Percentiles rank a stretch among this genome's conserved stretches.
Conservation (phyloP, 148 eudicot species). For the Limonium bicolor region DNA sequence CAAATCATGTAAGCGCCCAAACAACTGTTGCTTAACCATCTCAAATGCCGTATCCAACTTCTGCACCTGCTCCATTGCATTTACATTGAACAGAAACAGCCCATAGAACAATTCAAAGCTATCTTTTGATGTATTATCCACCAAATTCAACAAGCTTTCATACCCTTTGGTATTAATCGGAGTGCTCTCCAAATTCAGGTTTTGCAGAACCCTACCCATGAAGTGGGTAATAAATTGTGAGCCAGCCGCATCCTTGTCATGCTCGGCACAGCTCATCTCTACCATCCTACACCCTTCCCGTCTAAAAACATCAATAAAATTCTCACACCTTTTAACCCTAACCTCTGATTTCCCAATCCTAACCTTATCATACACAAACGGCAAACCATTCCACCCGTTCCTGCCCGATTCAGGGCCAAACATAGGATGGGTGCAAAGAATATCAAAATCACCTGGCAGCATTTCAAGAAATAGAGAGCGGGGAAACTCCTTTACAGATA, state of each 20-base stretch:
- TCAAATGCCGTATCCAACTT: constrained; percentile 61
- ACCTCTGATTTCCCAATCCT: constrained; percentile 32
- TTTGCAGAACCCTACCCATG: constrained; percentile 59
- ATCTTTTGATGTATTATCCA: constrained; percentile 61
- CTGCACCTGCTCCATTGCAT: constrained; percentile 68
- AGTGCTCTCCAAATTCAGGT: constrained; percentile 33
- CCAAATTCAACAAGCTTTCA: constrained; percentile 68
- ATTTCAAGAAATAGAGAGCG: constrained; percentile 14
- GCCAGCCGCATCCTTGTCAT: constrained; percentile 55
- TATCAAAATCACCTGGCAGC: constrained; percentile 51
- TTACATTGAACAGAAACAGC: constrained; percentile 64
- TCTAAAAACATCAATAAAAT: constrained; percentile 31
- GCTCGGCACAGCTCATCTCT: constrained; percentile 68
- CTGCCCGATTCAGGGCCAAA: constrained; percentile 79
- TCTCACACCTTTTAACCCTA: constrained; percentile 28
- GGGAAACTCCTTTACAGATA: constrained; percentile 49
- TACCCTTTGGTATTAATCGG: constrained; percentile 79
- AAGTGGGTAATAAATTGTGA: constrained; percentile 77
- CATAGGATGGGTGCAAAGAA: constrained; percentile 84
- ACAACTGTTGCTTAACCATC: constrained; percentile 50
- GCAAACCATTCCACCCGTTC: constrained; percentile 40
- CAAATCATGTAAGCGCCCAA: constrained; percentile 48
- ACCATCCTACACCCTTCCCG: constrained; percentile 60
- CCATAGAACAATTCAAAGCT: constrained; percentile 82
- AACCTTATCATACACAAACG: constrained; percentile 63